These are phyloP conservation scores for Candida tammaniensis DNA, from an alignment of 805 yeast species.

Conservation along the genomic window DNA sequence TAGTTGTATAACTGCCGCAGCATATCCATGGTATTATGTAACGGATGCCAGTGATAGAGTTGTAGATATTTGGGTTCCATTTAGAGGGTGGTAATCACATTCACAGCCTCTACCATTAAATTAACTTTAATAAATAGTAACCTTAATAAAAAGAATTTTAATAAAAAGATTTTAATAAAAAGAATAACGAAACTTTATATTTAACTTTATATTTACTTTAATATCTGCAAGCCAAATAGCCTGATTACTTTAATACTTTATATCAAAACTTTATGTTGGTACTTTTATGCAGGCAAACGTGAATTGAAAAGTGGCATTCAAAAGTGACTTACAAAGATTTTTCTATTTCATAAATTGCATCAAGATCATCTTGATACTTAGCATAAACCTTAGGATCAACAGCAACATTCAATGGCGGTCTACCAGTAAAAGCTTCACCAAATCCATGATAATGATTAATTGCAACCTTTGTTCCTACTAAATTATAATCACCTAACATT, in stretches of 20 bases:
- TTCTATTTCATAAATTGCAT: conserved; percentile 13
- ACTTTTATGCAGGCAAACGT: no score
- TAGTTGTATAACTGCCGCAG: conserved; percentile 66
- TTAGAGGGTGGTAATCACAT: conserved; percentile 19
- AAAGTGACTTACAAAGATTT: conserved; percentile 10
- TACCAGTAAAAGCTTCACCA: conserved; percentile 24
- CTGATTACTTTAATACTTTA: no score
- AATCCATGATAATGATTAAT: conserved; percentile 18
- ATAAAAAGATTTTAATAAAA: neutral
- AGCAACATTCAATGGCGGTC: conserved; percentile 26
- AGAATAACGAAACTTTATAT: no score
- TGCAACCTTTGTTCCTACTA: conserved; percentile 29
- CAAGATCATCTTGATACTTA: conserved; percentile 15
- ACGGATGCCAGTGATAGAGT: conserved; percentile 43
- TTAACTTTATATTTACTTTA: no score
- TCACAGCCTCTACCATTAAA: neutral
- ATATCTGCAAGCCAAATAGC: no score
- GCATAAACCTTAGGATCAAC: conserved; percentile 9
- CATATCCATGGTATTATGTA: conserved; percentile 56
- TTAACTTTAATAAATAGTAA: neutral
- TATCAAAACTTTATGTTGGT: neutral
- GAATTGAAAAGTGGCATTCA: no score
- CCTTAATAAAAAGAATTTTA: no score
- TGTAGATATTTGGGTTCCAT: conserved; percentile 64
- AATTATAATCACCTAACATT: conserved; percentile 26